These are phyloP conservation scores for Erythrophleum ivorense DNA, from an alignment of 331 rosid genomes.

Conservation along the genomic window DNA sequence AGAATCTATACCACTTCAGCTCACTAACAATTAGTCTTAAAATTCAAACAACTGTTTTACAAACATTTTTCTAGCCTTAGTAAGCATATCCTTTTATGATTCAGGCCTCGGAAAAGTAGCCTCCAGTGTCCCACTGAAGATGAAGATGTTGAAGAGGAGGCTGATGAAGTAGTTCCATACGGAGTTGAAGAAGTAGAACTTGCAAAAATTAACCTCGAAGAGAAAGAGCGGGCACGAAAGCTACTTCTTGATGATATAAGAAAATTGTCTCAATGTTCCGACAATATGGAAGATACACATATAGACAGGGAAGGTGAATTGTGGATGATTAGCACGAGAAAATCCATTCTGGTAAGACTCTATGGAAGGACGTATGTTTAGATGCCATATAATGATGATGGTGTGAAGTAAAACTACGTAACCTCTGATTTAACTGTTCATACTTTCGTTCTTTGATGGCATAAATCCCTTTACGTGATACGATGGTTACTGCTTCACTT, in stretches of 20 bases:
- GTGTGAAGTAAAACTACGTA: too few relatives aligned
- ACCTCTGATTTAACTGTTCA: too few relatives aligned
- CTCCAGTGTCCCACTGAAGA: conserved; percentile 82
- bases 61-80: too few relatives aligned
- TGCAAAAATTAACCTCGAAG: conserved; percentile 80
- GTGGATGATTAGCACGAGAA: conserved; percentile 84
- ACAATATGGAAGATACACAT: conserved; percentile 56
- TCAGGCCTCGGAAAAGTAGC: conserved; percentile 90
- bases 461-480: too few relatives aligned
- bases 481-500: too few relatives aligned
- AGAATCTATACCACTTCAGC: too few relatives aligned
- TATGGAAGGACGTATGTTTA: too few relatives aligned
- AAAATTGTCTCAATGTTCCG: conserved; percentile 67
- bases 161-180: conserved; percentile 93
- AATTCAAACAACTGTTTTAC: too few relatives aligned
- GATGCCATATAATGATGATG: too few relatives aligned
- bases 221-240: conserved; percentile 73
- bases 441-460: too few relatives aligned
- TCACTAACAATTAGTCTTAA: too few relatives aligned
- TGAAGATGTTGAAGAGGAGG: conserved; percentile 92
- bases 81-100: too few relatives aligned
- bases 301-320: conserved; percentile 78
- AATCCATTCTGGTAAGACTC: conserved; percentile 66
- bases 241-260: conserved; percentile 82
- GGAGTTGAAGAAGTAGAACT: conserved; percentile 98